A percentile compares a stretch with the other conserved stretches of the same genome.
Evolutionary conservation across 1,139 yeast species (phyloP).

Genomic region (Meyerozyma smithsonii): DNA sequence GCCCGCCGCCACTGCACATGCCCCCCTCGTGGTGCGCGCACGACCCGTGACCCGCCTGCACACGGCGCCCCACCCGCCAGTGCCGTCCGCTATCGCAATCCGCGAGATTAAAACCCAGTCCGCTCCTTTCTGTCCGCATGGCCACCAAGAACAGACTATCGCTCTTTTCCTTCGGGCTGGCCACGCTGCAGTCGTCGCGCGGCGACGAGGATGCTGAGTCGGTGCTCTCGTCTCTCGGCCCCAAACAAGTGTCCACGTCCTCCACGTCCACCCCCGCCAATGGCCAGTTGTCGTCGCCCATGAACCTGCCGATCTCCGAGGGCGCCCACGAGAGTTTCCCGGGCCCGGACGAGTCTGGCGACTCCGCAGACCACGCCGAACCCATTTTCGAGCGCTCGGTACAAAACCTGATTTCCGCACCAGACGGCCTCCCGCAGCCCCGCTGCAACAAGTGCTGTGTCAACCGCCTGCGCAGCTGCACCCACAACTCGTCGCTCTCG

Average conservation of each 20-base stretch:
- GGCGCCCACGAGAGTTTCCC: background rate
- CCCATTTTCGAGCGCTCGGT: slow-evolving; percentile 59
- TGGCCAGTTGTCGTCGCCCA: slow-evolving; percentile 3
- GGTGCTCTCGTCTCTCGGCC: background rate
- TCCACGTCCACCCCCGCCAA: background rate
- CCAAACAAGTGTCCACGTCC: background rate
- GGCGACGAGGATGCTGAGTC: background rate
- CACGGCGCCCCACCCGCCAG: background rate
- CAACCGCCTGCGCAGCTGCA: slow-evolving; percentile 19
- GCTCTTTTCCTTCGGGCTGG: slow-evolving; percentile 9
- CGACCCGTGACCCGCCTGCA: background rate
- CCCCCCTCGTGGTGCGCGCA: slow-evolving; percentile 1
- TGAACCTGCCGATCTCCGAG: background rate
- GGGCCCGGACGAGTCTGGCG: background rate
- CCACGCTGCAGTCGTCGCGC: background rate
- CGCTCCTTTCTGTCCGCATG: background rate
- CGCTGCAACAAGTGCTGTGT: slow-evolving; percentile 12
- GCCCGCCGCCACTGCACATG: background rate
- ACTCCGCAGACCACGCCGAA: slow-evolving; percentile 12
- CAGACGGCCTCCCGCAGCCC: slow-evolving; percentile 10
- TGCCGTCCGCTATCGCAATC: background rate
- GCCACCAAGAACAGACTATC: slow-evolving; percentile 8
- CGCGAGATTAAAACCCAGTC: background rate
- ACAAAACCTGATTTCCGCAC: slow-evolving; percentile 34
- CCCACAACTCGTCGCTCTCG: slow-evolving; percentile 26